Evolutionary conservation across 2,329 filamentous ascomycete genomes (phyloP).

Genomic region (Calonectria honghensis): DNA sequence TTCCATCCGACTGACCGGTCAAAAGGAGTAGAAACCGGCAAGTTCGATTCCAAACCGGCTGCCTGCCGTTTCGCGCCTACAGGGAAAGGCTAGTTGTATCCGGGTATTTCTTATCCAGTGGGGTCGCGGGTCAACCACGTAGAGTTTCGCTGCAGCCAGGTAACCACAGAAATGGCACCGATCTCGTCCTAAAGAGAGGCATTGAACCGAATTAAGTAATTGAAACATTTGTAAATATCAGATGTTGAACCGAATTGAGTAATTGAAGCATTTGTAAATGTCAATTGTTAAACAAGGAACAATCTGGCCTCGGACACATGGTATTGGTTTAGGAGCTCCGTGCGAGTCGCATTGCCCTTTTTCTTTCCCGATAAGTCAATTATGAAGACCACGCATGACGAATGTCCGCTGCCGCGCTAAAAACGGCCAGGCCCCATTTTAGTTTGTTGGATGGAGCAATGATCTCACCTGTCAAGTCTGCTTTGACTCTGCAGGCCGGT

Average conservation of each 20-base stretch:
- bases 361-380: constrained; percentile 22
- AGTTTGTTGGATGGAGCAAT: constrained; percentile 18
- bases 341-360: neutral
- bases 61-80: neutral
- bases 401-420: constrained; percentile 7
- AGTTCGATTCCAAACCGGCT: neutral
- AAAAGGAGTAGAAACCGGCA: neutral
- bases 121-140: neutral
- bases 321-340: neutral
- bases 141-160: no score
- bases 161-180: neutral
- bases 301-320: neutral
- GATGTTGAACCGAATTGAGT: no score
- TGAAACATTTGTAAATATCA: neutral
- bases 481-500: constrained; percentile 3
- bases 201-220: no score
- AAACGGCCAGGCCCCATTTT: constrained; percentile 2
- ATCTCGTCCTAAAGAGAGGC: neutral
- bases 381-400: neutral
- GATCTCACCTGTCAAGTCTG: constrained; percentile 9
- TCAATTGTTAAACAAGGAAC: neutral
- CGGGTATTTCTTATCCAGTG: constrained; percentile 18
- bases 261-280: neutral
- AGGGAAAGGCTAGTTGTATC: neutral
- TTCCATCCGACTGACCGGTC: neutral